Conservation (phyloP, 2,329 filamentous ascomycete genomes). For the Botrytis porri region DNA sequence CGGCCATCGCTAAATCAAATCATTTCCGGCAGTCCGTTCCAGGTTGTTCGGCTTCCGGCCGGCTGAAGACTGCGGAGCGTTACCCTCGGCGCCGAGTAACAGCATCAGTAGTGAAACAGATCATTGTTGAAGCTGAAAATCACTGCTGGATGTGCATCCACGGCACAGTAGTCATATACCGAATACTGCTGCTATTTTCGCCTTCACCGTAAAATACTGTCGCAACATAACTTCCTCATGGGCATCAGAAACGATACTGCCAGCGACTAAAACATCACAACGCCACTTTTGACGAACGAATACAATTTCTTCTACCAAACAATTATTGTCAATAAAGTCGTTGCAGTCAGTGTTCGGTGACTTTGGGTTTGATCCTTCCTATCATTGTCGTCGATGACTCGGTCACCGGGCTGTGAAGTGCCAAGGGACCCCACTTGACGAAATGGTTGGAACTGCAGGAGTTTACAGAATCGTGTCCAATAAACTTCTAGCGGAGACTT, state of each 20-base stretch:
- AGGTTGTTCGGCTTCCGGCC: slow-evolving; percentile 2
- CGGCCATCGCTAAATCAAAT: not conserved
- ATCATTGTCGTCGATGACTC: slow-evolving; percentile 2
- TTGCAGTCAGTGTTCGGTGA: slow-evolving; percentile 3
- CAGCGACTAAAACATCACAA: slow-evolving; percentile 4
- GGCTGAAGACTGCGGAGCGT: slow-evolving; percentile 1
- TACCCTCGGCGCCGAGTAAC: slow-evolving; percentile 2
- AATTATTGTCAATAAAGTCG: slow-evolving; percentile 3
- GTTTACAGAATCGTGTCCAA: slow-evolving; percentile 2
- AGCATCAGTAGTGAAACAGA: slow-evolving; percentile 4
- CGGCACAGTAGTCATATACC: slow-evolving; percentile 1
- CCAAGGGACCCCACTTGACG: slow-evolving; percentile 1
- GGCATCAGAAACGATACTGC: slow-evolving; percentile 1
- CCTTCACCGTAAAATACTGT: slow-evolving; percentile 2
- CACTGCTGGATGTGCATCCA: slow-evolving; percentile 3
- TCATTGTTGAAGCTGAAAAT: slow-evolving; percentile 4
- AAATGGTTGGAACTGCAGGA: slow-evolving; percentile 3
- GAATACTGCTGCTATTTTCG: slow-evolving; percentile 2
- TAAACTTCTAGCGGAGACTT: slow-evolving; percentile 2
- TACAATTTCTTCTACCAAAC: slow-evolving; percentile 4
- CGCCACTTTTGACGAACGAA: slow-evolving; percentile 3
- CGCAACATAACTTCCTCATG: slow-evolving; percentile 3
- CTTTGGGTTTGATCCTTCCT: slow-evolving; percentile 3
- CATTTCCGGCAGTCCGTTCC: slow-evolving; percentile 2
- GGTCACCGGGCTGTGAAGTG: slow-evolving; percentile 2